Conservation (phyloP, 2,329 filamentous ascomycete species). For the Cadophora luteo-olivacea region DNA sequence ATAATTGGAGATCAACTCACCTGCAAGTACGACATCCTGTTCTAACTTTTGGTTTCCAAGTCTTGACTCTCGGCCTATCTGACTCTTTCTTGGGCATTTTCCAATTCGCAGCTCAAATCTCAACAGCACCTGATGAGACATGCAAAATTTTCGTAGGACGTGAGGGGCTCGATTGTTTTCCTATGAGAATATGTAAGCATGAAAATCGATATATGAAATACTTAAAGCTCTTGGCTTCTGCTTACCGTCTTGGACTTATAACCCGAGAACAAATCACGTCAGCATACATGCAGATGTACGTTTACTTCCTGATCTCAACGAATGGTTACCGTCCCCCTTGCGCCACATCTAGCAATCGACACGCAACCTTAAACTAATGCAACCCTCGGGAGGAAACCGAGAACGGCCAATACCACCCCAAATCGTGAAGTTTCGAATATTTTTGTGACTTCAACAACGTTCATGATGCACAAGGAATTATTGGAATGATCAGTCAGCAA, state of each 20-base stretch:
- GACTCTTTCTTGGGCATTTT: background rate
- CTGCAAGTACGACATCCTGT: constrained; percentile 18
- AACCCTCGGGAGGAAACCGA: background rate
- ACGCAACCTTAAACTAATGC: background rate
- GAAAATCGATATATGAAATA: background rate
- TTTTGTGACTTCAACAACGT: background rate
- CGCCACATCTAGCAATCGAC: background rate
- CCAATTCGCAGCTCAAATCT: background rate
- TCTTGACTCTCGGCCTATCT: background rate
- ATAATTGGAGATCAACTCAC: background rate
- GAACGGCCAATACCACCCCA: background rate
- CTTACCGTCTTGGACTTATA: background rate
- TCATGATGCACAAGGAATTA: background rate
- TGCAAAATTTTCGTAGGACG: background rate
- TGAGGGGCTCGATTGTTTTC: background rate
- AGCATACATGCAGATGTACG: constrained; percentile 2
- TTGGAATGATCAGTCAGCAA: background rate
- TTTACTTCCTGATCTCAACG: background rate
- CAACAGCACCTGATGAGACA: background rate
- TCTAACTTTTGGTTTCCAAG: constrained; percentile 13
- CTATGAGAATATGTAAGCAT: background rate
- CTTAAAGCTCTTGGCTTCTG: background rate
- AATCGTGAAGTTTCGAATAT: background rate
- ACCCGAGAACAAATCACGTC: background rate
- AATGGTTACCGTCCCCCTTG: background rate